These are phyloP conservation scores for Candida qinlingensis DNA, from an alignment of 805 yeast species.

Conservation along the genomic window DNA sequence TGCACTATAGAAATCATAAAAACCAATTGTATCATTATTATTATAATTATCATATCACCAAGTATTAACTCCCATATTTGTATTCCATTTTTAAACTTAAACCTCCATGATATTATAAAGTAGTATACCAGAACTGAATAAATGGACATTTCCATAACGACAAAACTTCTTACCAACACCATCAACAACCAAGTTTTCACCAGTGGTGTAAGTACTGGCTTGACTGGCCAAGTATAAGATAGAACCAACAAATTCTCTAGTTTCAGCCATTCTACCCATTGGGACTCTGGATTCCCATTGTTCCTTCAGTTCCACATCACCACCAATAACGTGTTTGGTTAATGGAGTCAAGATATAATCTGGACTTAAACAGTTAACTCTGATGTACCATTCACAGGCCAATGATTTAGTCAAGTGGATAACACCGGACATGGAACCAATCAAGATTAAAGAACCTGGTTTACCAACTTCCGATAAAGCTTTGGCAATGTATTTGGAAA, in stretches of 20 bases:
- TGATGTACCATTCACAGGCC: constrained; percentile 79
- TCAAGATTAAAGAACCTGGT: constrained; percentile 58
- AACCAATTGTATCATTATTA: too few species aligned
- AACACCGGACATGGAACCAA: constrained; percentile 78
- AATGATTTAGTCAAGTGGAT: constrained; percentile 71
- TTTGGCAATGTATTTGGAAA: constrained; percentile 68
- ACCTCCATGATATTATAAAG: too few species aligned
- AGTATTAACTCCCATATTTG: too few species aligned
- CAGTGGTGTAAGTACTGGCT: constrained; percentile 78
- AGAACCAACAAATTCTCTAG: constrained; percentile 76
- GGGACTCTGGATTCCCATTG: constrained; percentile 72
- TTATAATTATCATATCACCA: too few species aligned
- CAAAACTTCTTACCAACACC: constrained; percentile 57
- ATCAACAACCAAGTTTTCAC: constrained; percentile 76
- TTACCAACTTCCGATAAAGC: constrained; percentile 51
- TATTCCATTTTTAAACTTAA: too few species aligned
- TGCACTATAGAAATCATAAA: too few species aligned
- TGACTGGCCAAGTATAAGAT: constrained; percentile 68
- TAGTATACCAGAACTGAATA: too few species aligned
- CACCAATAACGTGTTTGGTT: constrained; percentile 64
- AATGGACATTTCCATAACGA: too few species aligned
- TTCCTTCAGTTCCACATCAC: constrained; percentile 53
- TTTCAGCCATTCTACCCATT: constrained; percentile 79
- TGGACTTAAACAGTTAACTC: constrained; percentile 75
- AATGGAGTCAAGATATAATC: constrained; percentile 79